These are phyloP conservation scores for Leishmania mexicana DNA, from an alignment of 208 protist species.

Conservation along the genomic window DNA sequence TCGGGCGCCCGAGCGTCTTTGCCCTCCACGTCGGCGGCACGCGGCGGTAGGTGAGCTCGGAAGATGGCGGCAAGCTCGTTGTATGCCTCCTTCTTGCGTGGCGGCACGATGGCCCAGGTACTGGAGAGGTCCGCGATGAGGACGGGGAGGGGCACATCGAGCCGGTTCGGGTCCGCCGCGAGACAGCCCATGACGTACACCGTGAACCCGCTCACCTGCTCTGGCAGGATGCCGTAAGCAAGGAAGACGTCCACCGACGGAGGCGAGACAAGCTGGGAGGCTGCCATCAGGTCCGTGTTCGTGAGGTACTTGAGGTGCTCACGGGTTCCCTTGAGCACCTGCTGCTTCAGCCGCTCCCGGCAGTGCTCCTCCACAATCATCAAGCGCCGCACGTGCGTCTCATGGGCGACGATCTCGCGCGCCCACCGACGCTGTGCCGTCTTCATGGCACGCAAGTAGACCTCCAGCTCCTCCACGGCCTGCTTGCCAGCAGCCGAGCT, in stretches of 20 bases:
- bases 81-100: slow-evolving; percentile 52
- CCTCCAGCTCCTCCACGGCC: slow-evolving; percentile 65
- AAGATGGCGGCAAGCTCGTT: slow-evolving; percentile 47
- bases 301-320: slow-evolving; percentile 58
- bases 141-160: slow-evolving; percentile 41
- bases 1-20: neutral
- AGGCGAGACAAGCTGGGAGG: slow-evolving; percentile 38
- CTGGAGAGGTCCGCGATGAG: slow-evolving; percentile 74
- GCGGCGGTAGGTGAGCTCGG: slow-evolving; percentile 19
- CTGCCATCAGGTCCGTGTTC: slow-evolving; percentile 67
- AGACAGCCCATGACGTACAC: slow-evolving; percentile 76
- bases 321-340: slow-evolving; percentile 58
- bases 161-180: slow-evolving; percentile 42
- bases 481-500: slow-evolving; percentile 25
- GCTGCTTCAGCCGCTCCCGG: slow-evolving; percentile 53
- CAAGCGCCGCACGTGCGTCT: slow-evolving; percentile 66
- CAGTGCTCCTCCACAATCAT: slow-evolving; percentile 84
- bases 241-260: slow-evolving; percentile 45
- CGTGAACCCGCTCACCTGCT: slow-evolving; percentile 65
- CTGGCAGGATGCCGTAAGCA: slow-evolving; percentile 48
- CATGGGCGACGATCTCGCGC: slow-evolving; percentile 55
- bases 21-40: neutral
- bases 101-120: slow-evolving; percentile 71
- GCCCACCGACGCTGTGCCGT: slow-evolving; percentile 66
- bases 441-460: slow-evolving; percentile 66